Base-by-base conservation (phyloP, 1,284 basidiomycete species). In the Peniophora sp. region DNA sequence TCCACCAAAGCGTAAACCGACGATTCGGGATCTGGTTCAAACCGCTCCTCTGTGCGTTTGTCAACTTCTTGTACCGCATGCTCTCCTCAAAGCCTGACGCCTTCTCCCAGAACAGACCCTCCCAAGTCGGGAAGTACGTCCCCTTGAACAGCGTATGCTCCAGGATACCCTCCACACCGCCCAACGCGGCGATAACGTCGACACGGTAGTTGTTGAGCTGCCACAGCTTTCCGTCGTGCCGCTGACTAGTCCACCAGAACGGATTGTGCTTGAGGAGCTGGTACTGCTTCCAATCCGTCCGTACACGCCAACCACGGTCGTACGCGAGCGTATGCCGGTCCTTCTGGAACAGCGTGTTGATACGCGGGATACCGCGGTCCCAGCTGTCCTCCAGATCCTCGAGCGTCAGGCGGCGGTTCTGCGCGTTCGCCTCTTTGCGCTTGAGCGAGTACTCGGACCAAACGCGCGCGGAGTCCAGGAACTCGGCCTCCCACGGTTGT, bases 361-460 rank as follows among this genome's bases (percentile, higher is more conserved):
- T 97, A 61, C 93, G 85, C 51, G 97, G 96, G 64, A 99, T 96
- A 73, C 96, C 96, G 58, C 96, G 90, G 70, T 98, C 93, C 92
- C 93, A 97, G 62, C 89, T 93, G 64, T 97, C 94, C 66, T 97
- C 94, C 20, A 97, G 76, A 75, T 97, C 95, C 65, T 98, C 95
- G n/a, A 97, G 75, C 1, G 95, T 98, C 46, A 98, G 74, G 22
- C 97, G 85, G 52, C 96, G 87, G 69, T 99, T 98, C 66, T 97
- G 92, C 2, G 96, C 94, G 57, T 94, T 96, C 18, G 96, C 97
- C 66, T 99, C 97, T 69, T 98, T 98, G 57, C 97, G 78, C 79
- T 99, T 99, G 91, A 97, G 92, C 0, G 97, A 97, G 67, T 99
- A 99, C 70, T 99, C 97, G 2, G 91, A 92, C 97, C 97, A 99